Evolutionary conservation across 345 rosid genomes (phyloP).

Genomic region (Rhodomyrtus tomentosa): DNA sequence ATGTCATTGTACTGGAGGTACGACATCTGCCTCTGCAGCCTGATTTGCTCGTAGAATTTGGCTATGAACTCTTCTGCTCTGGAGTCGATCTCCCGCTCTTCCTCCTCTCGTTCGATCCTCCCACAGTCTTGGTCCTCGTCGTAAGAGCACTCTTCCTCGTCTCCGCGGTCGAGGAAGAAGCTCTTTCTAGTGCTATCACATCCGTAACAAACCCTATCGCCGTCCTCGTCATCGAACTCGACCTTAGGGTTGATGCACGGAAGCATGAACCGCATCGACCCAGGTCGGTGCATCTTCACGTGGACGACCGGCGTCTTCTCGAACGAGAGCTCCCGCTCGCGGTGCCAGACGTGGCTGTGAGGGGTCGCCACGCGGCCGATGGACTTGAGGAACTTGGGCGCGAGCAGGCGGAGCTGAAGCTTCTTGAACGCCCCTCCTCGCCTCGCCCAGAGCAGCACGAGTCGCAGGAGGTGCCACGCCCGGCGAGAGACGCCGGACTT

Average conservation of each 20-base stretch:
- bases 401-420: constrained; percentile 22
- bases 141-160: background rate
- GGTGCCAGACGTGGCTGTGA: constrained; percentile 16
- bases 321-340: constrained; percentile 77
- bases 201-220: background rate
- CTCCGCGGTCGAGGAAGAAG: constrained; percentile 2
- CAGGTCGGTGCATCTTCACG: constrained; percentile 49
- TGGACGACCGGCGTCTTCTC: constrained; percentile 71
- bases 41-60: constrained; percentile 60
- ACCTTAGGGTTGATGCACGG: constrained; percentile 60
- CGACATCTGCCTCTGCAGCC: constrained; percentile 72
- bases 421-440: constrained; percentile 62
- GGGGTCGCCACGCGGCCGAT: constrained; percentile 7
- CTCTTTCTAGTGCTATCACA: constrained; percentile 10
- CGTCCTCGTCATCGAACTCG: constrained; percentile 24
- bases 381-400: constrained; percentile 40
- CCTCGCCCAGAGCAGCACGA: constrained; percentile 60
- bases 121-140: constrained; percentile 6
- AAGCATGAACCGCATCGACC: constrained; percentile 44
- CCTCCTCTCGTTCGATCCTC: constrained; percentile 4
- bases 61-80: constrained; percentile 88
- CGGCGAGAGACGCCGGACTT: constrained; percentile 2
- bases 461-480: constrained; percentile 51
- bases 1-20: constrained; percentile 35
- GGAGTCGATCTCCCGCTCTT: constrained; percentile 51